Base-by-base conservation (phyloP, 768 basidiomycete species). In the Trametes sanguinea region DNA sequence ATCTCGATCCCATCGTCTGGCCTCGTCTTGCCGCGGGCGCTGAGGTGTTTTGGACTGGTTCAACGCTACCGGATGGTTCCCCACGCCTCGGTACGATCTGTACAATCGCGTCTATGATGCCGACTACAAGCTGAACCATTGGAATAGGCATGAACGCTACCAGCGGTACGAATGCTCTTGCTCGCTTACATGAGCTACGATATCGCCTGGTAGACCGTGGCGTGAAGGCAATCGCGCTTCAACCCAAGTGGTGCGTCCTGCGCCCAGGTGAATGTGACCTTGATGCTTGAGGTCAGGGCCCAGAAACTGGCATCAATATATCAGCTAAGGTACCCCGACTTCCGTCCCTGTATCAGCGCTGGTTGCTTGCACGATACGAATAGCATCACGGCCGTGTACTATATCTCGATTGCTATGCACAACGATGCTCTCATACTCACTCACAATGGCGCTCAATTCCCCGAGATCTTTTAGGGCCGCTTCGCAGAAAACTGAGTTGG, bases 41-140 rank as follows among this genome's bases (percentile, higher is more conserved):
- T 0, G 91, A 92, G 76, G 71, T 92, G 9, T 92, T 90, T 72
- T 92, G 90, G 89, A 85, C 83, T 0, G 89, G 89, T 2, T 57
- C 71, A 3, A 71, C 70, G 11, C 46, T 66, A 30, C 77, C 78
- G 0, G 65, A 71, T 6, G 81, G 78, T 1, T 60, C 64, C 0
- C 65, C 77, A 6, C 66, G 66, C 30, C 57, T 68, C 16, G 60
- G 66, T 65, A 51, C 10, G 65, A 50, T n/a, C 14, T 40, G 27
- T 16, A n/a, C 68, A 78, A 78, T 8, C 6, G 6, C 11, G 6
- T 52, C 46, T 0, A 59, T 55, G 1, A 58, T 44, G 70, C 67
- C 11, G 10, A 69, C 2, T 9, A 4, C 27, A 29, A 6, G 7
- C 17, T 52, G 29, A 7, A n/a, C 22, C 4, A 4, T 22, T 22